These are phyloP conservation scores for Coniosporium tulheliwenetii DNA, from an alignment of 2,329 filamentous ascomycete genomes.

Conservation along the genomic window DNA sequence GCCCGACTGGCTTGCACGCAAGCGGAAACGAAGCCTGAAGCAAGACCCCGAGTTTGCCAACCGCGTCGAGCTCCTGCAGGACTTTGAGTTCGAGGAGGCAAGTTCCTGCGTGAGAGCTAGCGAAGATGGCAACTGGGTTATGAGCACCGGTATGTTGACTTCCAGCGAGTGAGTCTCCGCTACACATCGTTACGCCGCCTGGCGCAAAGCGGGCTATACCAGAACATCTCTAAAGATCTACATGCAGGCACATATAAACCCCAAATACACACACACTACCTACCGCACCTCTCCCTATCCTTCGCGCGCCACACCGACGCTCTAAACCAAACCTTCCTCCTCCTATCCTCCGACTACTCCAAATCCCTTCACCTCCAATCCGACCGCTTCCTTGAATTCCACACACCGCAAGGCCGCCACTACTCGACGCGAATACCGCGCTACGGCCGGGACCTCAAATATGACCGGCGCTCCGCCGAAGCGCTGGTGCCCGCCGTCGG, in stretches of 20 bases:
- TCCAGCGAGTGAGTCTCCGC: not conserved
- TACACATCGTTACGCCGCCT: not conserved
- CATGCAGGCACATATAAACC: conserved; percentile 48
- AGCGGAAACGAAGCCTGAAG: conserved; percentile 81
- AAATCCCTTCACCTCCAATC: conserved; percentile 90
- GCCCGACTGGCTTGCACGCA: conserved; percentile 87
- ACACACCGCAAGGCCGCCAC: conserved; percentile 76
- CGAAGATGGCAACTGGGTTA: conserved; percentile 93
- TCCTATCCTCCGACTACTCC: conserved; percentile 80
- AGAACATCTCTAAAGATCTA: not conserved
- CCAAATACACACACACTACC: conserved; percentile 90
- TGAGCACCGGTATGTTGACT: conserved; percentile 62
- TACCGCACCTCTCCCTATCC: conserved; percentile 85
- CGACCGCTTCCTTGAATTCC: conserved; percentile 83
- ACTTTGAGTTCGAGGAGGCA: conserved; percentile 95
- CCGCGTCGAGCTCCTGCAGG: conserved; percentile 85
- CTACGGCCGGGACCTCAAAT: conserved; percentile 80
- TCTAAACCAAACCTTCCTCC: conserved; percentile 77
- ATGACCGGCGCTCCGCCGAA: conserved; percentile 69
- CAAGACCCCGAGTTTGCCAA: conserved; percentile 86
- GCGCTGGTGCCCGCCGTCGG: conserved; percentile 79
- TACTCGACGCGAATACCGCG: conserved; percentile 80
- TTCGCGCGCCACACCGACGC: conserved; percentile 84
- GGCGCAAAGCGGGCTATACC: too few species aligned
- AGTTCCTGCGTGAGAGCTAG: conserved; percentile 80